Evolutionary conservation across 2,329 filamentous ascomycete species (phyloP), one percentile per base, ranked within the genome.

Genomic region (Amauroascus niger): DNA sequence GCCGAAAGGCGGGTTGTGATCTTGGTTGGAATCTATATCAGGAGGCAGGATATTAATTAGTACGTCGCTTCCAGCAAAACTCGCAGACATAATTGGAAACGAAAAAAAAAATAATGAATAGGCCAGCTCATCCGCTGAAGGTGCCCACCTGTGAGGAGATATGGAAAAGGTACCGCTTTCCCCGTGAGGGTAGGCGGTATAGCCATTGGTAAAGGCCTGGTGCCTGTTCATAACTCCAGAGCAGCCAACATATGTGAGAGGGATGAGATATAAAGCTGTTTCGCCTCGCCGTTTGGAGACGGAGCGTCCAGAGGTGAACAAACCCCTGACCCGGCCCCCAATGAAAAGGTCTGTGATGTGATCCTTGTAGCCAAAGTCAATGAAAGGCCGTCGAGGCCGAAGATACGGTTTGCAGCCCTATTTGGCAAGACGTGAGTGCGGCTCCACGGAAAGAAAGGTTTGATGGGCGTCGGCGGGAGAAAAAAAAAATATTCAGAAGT

Each of bases 201-300:
- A 73, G 69, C 88, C 90, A 75, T 93, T 95, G 59, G 84, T 81
- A 71, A 86, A 91, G 69, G 84, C 84, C 71, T 86, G 79, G 78
- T 95, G 88, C 76, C 88, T 82, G 69, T 91, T 87, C 82, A 93
- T 89, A 85, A 86, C 75, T 82, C 67, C 64, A 51, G 56, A 30
- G 48, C 58, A 58, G 60, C 49, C 59, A 63, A 63, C 69, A 69
- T 70, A 61, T 61, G 61, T 62, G 30, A 18, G 7, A 8, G 18
- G 18, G 6, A 14, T 1, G 30, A 20, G 11, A 45, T 11, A 28
- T 2, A 39, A 20, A 45, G 30, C 47, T 41, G 44, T 24, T 43
- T 48, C 16, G 24, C 20, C 32, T 43, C 37, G 33, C 22, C 24
- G n/a, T 24, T 41, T 41, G 40, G 43, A 50, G 43, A 51, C 32